A percentile compares a stretch with the other conserved stretches of the same genome.
phyloP scores from a whole-genome alignment of 176 grass and related monocot genomes.

The Hsuehochloa calcarea region DNA sequence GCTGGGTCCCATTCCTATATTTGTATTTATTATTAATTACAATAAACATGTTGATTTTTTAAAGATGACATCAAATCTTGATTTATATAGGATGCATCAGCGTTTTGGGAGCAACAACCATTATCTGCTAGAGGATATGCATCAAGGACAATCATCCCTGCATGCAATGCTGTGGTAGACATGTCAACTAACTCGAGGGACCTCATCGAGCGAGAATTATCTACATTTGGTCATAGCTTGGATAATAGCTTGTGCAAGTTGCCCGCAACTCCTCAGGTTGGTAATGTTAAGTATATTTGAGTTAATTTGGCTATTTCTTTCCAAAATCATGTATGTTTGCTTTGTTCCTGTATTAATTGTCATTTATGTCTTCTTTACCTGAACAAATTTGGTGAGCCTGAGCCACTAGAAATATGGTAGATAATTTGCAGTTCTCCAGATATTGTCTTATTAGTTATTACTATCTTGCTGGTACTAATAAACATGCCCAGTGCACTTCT shows the following conservation, averaged over 20 bases:
- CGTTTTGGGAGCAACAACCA: slow-evolving; percentile 98
- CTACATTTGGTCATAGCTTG: slow-evolving; percentile 79
- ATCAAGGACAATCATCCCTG: slow-evolving; percentile 76
- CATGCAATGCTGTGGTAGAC: slow-evolving; percentile 73
- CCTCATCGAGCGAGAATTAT: slow-evolving; percentile 85
- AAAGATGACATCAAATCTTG: slow-evolving; percentile 7
- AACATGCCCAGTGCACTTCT: not conserved
- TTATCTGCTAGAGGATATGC: slow-evolving; percentile 86
- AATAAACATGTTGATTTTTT: slow-evolving; percentile 7
- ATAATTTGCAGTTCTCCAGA: not conserved
- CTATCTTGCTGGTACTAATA: not conserved
- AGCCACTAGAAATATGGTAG: slow-evolving; percentile 1
- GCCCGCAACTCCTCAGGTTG: slow-evolving; percentile 87
- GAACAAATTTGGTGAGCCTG: not conserved
- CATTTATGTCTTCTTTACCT: not conserved
- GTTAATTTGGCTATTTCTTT: not conserved
- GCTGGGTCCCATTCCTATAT: not conserved
- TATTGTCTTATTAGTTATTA: not conserved
- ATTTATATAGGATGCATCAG: slow-evolving; percentile 69
- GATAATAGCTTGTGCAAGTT: slow-evolving; percentile 92
- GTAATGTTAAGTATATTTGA: slow-evolving; percentile 27
- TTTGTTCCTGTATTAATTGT: not conserved
- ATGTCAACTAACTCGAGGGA: slow-evolving; percentile 89
- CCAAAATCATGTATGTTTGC: not conserved
- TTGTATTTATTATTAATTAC: not conserved